Evolutionary conservation across 768 basidiomycete species (phyloP).

Genomic region (Bullera alba): DNA sequence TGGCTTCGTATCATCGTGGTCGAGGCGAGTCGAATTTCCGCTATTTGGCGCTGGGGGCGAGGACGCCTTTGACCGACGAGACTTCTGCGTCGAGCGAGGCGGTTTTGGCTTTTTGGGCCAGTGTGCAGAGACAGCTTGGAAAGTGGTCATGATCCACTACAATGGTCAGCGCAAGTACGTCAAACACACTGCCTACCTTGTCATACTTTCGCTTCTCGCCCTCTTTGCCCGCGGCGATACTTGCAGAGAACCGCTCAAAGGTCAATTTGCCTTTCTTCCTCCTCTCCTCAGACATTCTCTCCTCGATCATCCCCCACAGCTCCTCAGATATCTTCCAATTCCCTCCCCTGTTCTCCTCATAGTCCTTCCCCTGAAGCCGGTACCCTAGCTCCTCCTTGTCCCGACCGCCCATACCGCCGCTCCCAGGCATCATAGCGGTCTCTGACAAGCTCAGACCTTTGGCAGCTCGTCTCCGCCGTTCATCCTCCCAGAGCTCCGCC

Average conservation of each 20-base stretch:
- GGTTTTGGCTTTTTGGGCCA: conserved; percentile 51
- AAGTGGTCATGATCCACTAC: conserved; percentile 70
- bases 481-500: conserved; percentile 93
- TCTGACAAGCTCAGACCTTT: conserved; percentile 62
- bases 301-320: conserved; percentile 67
- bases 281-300: conserved; percentile 55
- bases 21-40: conserved; percentile 2
- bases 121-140: conserved; percentile 79
- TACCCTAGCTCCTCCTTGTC: conserved; percentile 35
- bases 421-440: conserved; percentile 64
- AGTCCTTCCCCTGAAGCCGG: conserved; percentile 48
- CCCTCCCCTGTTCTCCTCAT: conserved; percentile 61
- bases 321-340: conserved; percentile 53
- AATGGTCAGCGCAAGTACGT: neutral
- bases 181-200: conserved; percentile 26
- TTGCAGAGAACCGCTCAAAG: conserved; percentile 33
- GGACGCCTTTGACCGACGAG: conserved; percentile 10
- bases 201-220: conserved; percentile 40
- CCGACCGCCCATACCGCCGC: conserved; percentile 49
- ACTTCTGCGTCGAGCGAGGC: conserved; percentile 27
- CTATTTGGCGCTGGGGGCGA: conserved; percentile 4
- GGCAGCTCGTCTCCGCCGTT: conserved; percentile 63
- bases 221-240: conserved; percentile 20
- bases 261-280: conserved; percentile 30
- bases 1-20: neutral